Base-by-base conservation (phyloP, 331 rosid genomes). In the Stylosanthes scabra region DNA sequence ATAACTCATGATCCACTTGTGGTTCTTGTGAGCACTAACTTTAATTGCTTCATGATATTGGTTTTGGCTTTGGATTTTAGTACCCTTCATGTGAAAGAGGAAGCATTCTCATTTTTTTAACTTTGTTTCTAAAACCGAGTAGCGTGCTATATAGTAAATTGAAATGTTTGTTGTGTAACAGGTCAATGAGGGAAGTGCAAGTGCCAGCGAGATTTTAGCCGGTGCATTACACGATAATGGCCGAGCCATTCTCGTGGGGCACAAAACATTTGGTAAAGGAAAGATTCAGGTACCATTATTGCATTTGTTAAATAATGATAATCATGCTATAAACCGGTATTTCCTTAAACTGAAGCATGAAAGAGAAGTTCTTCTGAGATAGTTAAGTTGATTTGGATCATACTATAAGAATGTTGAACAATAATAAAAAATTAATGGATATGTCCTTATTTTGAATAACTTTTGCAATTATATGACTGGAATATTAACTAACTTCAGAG, bases 151-250 rank as follows among this genome's bases (percentile, higher is more conserved):
- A 2, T 12, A 63, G 55, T 55, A 62, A 57, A 14, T n/a, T 14
- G 49, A 15, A 16, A 16, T 27, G 68, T 57, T 71, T 45, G 62
- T 34, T 31, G 16, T 9, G 31, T 61, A 65, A 83, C 78, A 94
- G 99, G 97, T 94, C 40, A 94, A 94, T 12, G 97, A 94, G 83
- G 93, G 96, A 76, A 94, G 96, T 45, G 99, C 97, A 7, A 94
- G 97, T 81, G 96, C 99, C 59, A 91, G 99, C 14, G 97, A 94
- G 84, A 91, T 94, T 77, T 84, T 94, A 80, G 97, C 96, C 2
- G 99, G 99, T 76, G 99, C 99, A 39, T 87, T 94, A 54, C 97
- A 88, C 64, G 99, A 94, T 82, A 94, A 94, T 10, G 93, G 95
- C 64, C 81, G 99, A 34, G 99, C 97, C 28, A 84, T 83, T 71